These are phyloP conservation scores for Cymbopogon citratus DNA, from an alignment of 176 grass and related monocot species.

Conservation along the genomic window DNA sequence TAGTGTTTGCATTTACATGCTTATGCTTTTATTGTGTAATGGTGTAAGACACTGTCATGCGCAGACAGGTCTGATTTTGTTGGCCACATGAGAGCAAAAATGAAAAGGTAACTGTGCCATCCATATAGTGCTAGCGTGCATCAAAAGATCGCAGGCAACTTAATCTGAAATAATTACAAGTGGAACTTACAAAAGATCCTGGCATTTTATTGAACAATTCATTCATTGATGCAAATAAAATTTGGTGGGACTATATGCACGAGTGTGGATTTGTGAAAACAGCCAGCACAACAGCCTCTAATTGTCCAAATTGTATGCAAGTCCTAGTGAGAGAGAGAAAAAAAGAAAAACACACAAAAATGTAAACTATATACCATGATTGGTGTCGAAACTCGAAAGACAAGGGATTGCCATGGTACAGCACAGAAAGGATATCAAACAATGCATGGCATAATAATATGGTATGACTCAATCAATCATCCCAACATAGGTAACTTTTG, in stretches of 20 bases:
- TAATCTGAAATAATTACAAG: neutral
- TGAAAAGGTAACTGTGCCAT: neutral
- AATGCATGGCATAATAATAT: neutral
- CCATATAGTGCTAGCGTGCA: neutral
- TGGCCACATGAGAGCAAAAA: neutral
- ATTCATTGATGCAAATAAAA: neutral
- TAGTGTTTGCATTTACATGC: neutral
- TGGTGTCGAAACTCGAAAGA: neutral
- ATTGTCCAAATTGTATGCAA: neutral
- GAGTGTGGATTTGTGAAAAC: neutral
- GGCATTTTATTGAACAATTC: neutral
- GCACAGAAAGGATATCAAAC: neutral
- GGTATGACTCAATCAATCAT: neutral
- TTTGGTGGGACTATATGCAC: neutral
- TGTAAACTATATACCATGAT: neutral
- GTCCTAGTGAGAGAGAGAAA: neutral
- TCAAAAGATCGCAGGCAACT: neutral
- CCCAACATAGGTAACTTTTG: neutral
- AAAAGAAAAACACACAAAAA: neutral
- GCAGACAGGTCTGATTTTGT: neutral
- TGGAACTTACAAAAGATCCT: neutral
- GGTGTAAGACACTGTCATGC: neutral
- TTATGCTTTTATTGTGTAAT: constrained; percentile 1
- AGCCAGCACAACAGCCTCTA: neutral
- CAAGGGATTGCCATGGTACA: neutral